Conservation (phyloP, 257 asterid species). For the Anisodus acutangulus region DNA sequence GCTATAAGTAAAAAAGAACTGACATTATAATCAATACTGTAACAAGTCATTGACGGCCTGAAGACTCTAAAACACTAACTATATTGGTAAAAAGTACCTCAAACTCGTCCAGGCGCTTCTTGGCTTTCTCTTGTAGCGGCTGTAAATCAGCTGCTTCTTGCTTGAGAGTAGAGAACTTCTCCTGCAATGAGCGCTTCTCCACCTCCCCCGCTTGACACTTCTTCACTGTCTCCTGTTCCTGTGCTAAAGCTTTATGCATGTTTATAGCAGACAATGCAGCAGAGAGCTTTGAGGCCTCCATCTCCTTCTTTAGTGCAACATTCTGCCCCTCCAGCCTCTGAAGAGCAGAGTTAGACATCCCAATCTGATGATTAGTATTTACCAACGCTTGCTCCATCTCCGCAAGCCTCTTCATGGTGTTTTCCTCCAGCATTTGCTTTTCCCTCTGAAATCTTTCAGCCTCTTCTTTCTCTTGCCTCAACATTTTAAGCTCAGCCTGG, state of each 20-base stretch:
- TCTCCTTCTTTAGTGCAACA: slow-evolving; percentile 41
- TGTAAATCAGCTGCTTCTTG: slow-evolving; percentile 37
- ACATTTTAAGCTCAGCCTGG: slow-evolving; percentile 60
- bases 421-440: slow-evolving; percentile 63
- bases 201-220: slow-evolving; percentile 48
- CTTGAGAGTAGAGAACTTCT: slow-evolving; percentile 47
- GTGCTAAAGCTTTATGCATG: slow-evolving; percentile 49
- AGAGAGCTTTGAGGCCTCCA: slow-evolving; percentile 52
- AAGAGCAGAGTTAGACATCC: slow-evolving; percentile 45
- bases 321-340: slow-evolving; percentile 56
- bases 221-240: slow-evolving; percentile 63
- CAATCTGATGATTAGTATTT: slow-evolving; percentile 54
- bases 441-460: slow-evolving; percentile 59
- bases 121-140: slow-evolving; percentile 48
- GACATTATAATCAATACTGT: not conserved
- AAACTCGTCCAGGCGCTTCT: slow-evolving; percentile 51
- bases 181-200: slow-evolving; percentile 49
- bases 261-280: slow-evolving; percentile 38
- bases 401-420: slow-evolving; percentile 52
- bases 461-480: slow-evolving; percentile 77
- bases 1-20: not conserved
- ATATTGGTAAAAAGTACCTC: slow-evolving; percentile 54
- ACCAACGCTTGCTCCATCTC: slow-evolving; percentile 71
- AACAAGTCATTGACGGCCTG: not conserved
- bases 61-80: not conserved